These are phyloP conservation scores for Patellifolia procumbens DNA, from an alignment of 179 eudicot genomes.

Conservation along the genomic window DNA sequence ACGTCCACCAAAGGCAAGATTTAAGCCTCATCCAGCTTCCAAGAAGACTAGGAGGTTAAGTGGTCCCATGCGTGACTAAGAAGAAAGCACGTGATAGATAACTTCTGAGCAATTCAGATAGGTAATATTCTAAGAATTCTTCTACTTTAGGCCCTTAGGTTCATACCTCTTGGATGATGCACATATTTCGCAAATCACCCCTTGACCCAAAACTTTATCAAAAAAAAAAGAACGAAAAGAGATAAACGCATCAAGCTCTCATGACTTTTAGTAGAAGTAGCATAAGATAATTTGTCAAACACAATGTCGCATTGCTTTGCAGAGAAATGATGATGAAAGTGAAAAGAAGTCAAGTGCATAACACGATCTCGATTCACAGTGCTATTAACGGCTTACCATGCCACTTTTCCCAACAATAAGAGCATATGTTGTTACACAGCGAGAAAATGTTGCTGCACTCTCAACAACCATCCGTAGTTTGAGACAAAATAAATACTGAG, in stretches of 20 bases:
- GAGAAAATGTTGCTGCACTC: conserved; percentile 79
- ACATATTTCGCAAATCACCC: not conserved
- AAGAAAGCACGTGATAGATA: too few species aligned
- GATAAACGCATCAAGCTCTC: not conserved
- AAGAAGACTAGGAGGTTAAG: too few species aligned
- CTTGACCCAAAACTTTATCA: not conserved
- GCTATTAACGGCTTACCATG: conserved; percentile 47
- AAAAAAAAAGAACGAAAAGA: not conserved
- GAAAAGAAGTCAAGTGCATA: not conserved
- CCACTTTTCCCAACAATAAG: conserved; percentile 62
- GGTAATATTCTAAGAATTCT: too few species aligned
- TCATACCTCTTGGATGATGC: not conserved
- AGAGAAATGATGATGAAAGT: not conserved
- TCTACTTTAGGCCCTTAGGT: not conserved
- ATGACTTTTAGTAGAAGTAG: not conserved
- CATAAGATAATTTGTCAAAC: not conserved
- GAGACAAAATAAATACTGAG: conserved; percentile 87
- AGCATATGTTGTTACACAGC: conserved; percentile 68
- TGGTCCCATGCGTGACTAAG: too few species aligned
- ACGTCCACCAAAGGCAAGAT: too few species aligned
- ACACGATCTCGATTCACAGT: not conserved
- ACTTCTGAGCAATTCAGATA: too few species aligned
- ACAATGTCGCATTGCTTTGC: not conserved
- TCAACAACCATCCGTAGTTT: conserved; percentile 80
- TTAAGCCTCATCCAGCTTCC: too few species aligned